phyloP scores from a whole-genome alignment of 495 filamentous ascomycete genomes.

The Ascodesmis nigricans region DNA sequence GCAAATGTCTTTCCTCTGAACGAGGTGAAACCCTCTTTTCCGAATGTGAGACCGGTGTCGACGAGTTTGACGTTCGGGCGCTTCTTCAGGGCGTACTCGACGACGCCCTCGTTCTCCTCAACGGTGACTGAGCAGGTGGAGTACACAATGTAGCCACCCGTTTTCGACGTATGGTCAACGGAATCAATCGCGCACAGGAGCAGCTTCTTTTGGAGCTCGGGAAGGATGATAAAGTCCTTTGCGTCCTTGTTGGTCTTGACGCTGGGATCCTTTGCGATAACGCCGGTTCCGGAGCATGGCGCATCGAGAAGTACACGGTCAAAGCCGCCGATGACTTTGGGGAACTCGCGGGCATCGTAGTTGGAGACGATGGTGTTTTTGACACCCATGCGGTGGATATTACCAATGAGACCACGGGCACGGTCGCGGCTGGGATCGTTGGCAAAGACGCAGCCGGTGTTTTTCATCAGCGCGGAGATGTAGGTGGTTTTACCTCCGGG shows the following conservation, averaged over 20 bases:
- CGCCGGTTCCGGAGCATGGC: constrained; percentile 62
- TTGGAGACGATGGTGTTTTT: constrained; percentile 90
- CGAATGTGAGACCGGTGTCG: constrained; percentile 80
- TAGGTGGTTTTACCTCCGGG: constrained; percentile 96
- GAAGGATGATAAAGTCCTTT: constrained; percentile 73
- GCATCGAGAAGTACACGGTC: constrained; percentile 66
- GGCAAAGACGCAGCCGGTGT: constrained; percentile 86
- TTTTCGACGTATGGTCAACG: constrained; percentile 62
- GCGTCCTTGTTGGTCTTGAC: constrained; percentile 97
- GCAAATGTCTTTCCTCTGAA: constrained; percentile 82
- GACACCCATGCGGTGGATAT: constrained; percentile 83
- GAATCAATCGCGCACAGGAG: constrained; percentile 86
- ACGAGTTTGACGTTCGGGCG: constrained; percentile 86
- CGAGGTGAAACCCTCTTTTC: constrained; percentile 68
- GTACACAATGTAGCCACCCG: constrained; percentile 85
- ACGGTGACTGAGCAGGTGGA: constrained; percentile 82
- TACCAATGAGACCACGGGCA: constrained; percentile 91
- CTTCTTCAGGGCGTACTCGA: constrained; percentile 74
- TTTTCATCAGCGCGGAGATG: constrained; percentile 92
- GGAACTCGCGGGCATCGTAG: constrained; percentile 81
- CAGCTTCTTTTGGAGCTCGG: constrained; percentile 84
- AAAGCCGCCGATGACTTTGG: constrained; percentile 82
- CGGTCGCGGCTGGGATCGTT: constrained; percentile 87
- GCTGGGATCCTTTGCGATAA: constrained; percentile 83
- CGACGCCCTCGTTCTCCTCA: constrained; percentile 83